Conservation (phyloP, 306 rosid genomes). For the Parietaria judaica region DNA sequence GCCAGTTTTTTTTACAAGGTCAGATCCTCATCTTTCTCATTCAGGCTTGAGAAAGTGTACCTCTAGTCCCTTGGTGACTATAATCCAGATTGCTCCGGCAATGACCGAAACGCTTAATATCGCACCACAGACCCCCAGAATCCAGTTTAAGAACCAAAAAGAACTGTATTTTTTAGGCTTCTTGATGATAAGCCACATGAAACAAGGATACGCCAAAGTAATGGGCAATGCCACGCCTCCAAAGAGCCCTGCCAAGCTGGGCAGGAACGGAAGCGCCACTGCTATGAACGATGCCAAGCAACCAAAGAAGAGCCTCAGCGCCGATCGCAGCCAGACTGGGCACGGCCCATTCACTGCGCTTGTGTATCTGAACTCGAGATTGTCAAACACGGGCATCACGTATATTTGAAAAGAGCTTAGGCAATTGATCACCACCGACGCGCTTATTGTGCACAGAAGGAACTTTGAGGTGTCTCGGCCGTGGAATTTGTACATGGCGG, state of each 20-base stretch:
- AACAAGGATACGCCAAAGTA: constrained; percentile 66
- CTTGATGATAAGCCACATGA: constrained; percentile 63
- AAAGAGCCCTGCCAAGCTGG: constrained; percentile 54
- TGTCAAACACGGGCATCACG: constrained; percentile 77
- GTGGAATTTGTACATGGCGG: constrained; percentile 49
- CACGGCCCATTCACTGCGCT: constrained; percentile 49
- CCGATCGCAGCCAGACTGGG: constrained; percentile 49
- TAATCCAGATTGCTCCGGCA: constrained; percentile 59
- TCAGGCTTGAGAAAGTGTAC: constrained; percentile 62
- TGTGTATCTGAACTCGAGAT: constrained; percentile 55
- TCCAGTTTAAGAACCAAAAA: constrained; percentile 44
- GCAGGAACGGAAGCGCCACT: constrained; percentile 66
- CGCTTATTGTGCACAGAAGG: constrained; percentile 37
- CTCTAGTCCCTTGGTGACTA: constrained; percentile 38
- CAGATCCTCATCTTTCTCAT: neutral
- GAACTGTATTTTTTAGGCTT: constrained; percentile 37
- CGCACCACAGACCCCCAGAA: constrained; percentile 40
- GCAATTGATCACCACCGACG: constrained; percentile 50
- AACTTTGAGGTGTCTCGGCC: constrained; percentile 35
- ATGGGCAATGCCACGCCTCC: constrained; percentile 71
- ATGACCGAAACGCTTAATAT: constrained; percentile 45
- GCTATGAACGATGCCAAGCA: constrained; percentile 59
- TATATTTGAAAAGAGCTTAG: constrained; percentile 70
- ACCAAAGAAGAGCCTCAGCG: constrained; percentile 43
- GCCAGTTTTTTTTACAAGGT: neutral